These are phyloP conservation scores for Sporothrix protearum DNA, from an alignment of 2,329 filamentous ascomycete genomes.

Conservation along the genomic window DNA sequence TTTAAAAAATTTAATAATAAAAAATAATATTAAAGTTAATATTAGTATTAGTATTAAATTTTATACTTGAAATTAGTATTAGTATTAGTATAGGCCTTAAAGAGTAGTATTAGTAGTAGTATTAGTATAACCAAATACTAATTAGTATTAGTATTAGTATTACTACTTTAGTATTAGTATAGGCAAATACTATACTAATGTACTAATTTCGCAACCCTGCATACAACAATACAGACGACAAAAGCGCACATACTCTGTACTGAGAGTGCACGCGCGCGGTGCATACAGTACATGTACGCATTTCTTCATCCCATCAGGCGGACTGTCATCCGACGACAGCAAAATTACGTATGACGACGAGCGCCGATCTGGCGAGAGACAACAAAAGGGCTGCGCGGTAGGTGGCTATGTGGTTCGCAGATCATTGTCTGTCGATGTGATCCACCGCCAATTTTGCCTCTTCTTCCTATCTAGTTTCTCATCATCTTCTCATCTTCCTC, in stretches of 20 bases:
- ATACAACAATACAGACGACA: background rate
- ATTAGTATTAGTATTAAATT: too few species aligned
- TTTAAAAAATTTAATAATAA: too few species aligned
- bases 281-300: background rate
- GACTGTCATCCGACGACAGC: background rate
- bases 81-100: too few species aligned
- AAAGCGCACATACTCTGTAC: background rate
- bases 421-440: background rate
- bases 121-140: too few species aligned
- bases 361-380: background rate
- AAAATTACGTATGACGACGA: background rate
- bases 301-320: background rate
- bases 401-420: slow-evolving; percentile 1
- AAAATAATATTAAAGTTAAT: too few species aligned
- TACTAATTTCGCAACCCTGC: too few species aligned
- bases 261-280: background rate
- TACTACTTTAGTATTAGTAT: too few species aligned
- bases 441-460: background rate
- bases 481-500: background rate
- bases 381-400: background rate
- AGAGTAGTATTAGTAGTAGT: too few species aligned
- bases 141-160: too few species aligned
- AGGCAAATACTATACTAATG: too few species aligned
- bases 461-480: background rate
- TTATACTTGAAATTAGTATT: too few species aligned